Evolutionary conservation across 2,329 filamentous ascomycete species (phyloP).

Genomic region (Neonectria ditissima): DNA sequence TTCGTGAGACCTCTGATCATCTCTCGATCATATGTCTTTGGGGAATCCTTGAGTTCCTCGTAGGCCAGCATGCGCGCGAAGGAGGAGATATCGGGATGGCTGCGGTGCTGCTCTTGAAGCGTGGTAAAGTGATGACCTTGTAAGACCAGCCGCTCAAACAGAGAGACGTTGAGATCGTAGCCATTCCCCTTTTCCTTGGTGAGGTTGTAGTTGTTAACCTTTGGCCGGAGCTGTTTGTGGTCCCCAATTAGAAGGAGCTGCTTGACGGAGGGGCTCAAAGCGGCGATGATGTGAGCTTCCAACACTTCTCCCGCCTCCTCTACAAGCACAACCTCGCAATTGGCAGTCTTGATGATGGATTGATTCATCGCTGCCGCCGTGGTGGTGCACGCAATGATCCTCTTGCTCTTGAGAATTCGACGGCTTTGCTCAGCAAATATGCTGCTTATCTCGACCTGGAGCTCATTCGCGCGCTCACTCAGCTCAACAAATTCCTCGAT

Average conservation of each 20-base stretch:
- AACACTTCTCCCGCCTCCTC: constrained; percentile 82
- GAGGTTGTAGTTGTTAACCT: constrained; percentile 70
- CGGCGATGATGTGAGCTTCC: constrained; percentile 72
- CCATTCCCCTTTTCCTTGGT: constrained; percentile 73
- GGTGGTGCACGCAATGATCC: constrained; percentile 78
- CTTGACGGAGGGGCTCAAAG: constrained; percentile 65
- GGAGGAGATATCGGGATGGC: constrained; percentile 74
- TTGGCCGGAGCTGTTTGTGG: constrained; percentile 78
- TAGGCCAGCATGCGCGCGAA: constrained; percentile 71
- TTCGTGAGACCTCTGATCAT: constrained; percentile 67
- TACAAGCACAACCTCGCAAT: constrained; percentile 71
- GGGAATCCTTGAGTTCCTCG: constrained; percentile 67
- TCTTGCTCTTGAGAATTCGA: constrained; percentile 61
- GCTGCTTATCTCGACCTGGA: constrained; percentile 55
- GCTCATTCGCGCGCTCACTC: constrained; percentile 55
- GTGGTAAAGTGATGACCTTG: constrained; percentile 65
- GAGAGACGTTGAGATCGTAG: constrained; percentile 73
- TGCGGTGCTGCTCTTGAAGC: constrained; percentile 73
- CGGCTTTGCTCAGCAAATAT: constrained; percentile 58
- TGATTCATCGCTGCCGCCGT: constrained; percentile 75
- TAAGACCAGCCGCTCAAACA: constrained; percentile 76
- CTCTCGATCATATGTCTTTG: constrained; percentile 60
- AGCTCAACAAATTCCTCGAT: constrained; percentile 54
- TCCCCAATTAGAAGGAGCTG: constrained; percentile 80
- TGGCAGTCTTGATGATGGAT: constrained; percentile 63